phyloP scores from a whole-genome alignment of 441 rosid genomes.

The Macaranga tanarius region DNA sequence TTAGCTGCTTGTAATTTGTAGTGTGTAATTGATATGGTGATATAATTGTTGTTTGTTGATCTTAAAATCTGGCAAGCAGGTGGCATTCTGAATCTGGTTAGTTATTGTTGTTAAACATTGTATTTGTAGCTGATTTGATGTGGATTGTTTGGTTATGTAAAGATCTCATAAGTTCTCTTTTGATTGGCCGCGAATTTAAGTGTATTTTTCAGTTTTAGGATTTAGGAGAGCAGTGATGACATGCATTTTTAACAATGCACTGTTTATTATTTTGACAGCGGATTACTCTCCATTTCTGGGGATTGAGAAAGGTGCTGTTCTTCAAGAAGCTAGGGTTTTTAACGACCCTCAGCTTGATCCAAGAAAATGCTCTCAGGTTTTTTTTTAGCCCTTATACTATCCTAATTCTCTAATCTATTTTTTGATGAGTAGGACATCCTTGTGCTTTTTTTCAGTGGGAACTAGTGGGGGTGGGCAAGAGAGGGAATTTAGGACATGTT shows the following conservation, averaged over 20 bases:
- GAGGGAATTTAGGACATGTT: neutral
- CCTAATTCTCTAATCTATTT: neutral
- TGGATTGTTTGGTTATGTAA: neutral
- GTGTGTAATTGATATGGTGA: too few relatives aligned
- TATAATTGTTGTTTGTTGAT: neutral
- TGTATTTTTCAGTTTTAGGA: neutral
- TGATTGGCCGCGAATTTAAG: neutral
- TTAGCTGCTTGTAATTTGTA: too few relatives aligned
- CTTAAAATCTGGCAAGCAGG: neutral
- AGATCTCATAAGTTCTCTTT: conserved; percentile 16
- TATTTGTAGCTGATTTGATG: conserved; percentile 2
- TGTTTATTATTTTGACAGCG: conserved; percentile 40
- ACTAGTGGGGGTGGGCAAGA: too few relatives aligned
- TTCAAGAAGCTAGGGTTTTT: conserved; percentile 97
- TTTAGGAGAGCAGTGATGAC: neutral
- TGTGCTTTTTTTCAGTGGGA: too few relatives aligned
- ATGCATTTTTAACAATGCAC: conserved; percentile 21
- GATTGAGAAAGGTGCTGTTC: conserved; percentile 98
- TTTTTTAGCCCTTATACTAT: neutral
- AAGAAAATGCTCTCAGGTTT: conserved; percentile 97
- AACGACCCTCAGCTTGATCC: conserved; percentile 99
- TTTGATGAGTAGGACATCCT: too few relatives aligned
- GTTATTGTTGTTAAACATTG: neutral
- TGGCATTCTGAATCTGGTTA: neutral
- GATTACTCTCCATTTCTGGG: conserved; percentile 98